Percentiles rank a stretch among this genome's conserved stretches.
These are phyloP conservation scores for Pisolithus marmoratus DNA, from an alignment of 768 basidiomycete species.

Conservation along the genomic window DNA sequence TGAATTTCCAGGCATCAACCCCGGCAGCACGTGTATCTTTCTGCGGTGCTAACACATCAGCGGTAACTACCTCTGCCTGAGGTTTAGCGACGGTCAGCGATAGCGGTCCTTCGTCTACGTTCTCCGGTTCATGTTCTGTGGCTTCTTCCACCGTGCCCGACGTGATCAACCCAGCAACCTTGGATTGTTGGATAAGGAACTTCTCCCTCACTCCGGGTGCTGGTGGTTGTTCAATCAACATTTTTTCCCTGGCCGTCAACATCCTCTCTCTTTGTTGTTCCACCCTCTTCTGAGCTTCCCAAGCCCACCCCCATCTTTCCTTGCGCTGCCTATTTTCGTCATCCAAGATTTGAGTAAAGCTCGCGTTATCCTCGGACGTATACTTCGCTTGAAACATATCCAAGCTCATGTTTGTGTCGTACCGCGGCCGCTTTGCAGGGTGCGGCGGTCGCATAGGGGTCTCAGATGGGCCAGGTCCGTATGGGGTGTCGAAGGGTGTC, in stretches of 20 bases:
- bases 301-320: conserved; percentile 89
- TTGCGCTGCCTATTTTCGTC: conserved; percentile 81
- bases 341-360: conserved; percentile 88
- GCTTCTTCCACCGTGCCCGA: conserved; percentile 15
- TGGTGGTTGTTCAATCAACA: conserved; percentile 65
- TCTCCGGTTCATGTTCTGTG: conserved; percentile 25
- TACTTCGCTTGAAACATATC: conserved; percentile 88
- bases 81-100: conserved; percentile 9
- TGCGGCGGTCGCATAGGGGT: conserved; percentile 54
- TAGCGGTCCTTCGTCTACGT: conserved; percentile 12
- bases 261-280: conserved; percentile 60
- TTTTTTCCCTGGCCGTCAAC: conserved; percentile 60
- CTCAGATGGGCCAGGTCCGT: conserved; percentile 50
- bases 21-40: conserved; percentile 68
- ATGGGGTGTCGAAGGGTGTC: conserved; percentile 63
- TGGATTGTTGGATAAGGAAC: conserved; percentile 58
- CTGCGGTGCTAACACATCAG: conserved; percentile 76
- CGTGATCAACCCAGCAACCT: conserved; percentile 49
- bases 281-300: conserved; percentile 83
- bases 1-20: conserved; percentile 82
- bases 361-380: conserved; percentile 97
- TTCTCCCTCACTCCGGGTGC: conserved; percentile 63
- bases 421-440: conserved; percentile 50
- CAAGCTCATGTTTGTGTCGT: conserved; percentile 58
- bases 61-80: conserved; percentile 26